phyloP scores from a whole-genome alignment of 2,329 filamentous ascomycete species.

The Sporothrix schenckii region DNA sequence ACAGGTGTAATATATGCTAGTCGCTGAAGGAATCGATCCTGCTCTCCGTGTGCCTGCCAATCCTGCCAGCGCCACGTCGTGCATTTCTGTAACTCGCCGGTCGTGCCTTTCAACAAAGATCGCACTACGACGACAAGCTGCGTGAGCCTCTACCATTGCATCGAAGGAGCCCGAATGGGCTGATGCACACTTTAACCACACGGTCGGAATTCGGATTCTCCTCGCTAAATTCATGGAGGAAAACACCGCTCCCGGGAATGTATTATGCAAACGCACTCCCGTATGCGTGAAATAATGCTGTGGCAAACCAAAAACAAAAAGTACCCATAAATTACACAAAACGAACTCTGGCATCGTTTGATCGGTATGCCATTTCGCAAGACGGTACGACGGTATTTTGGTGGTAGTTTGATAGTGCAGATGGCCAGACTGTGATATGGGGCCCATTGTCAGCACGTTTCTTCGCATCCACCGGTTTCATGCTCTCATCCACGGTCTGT shows the following conservation, averaged over 20 bases:
- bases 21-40: neutral
- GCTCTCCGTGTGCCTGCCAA: neutral
- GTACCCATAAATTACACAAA: neutral
- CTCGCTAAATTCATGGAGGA: neutral
- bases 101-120: slow-evolving; percentile 5
- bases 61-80: slow-evolving; percentile 4
- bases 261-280: neutral
- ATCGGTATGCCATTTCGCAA: neutral
- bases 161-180: slow-evolving; percentile 11
- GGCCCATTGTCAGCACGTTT: neutral
- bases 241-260: slow-evolving; percentile 4
- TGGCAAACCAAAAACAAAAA: neutral
- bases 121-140: neutral
- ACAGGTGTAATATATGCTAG: neutral
- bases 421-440: neutral
- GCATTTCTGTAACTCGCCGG: neutral
- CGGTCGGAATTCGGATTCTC: slow-evolving; percentile 4
- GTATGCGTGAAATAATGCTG: neutral
- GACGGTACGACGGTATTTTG: neutral
- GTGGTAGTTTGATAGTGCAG: neutral
- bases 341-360: neutral
- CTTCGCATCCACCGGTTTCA: neutral
- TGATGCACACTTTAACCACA: slow-evolving; percentile 11
- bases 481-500: neutral
- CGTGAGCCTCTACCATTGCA: neutral